These are phyloP conservation scores for Drechslerella stenobrocha DNA, from an alignment of 2,329 filamentous ascomycete species.

Conservation along the genomic window DNA sequence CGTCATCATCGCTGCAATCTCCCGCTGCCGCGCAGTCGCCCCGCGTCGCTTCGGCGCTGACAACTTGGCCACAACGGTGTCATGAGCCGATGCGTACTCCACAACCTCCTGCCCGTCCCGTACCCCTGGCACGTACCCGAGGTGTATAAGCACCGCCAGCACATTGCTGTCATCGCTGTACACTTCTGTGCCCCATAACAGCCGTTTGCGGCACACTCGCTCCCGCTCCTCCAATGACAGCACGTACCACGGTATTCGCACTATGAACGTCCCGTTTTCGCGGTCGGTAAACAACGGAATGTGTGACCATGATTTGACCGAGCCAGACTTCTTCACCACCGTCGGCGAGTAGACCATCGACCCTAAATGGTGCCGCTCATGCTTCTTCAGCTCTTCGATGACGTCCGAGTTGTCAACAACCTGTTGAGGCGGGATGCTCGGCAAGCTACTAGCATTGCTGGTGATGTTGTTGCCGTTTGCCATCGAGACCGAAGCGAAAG, in stretches of 20 bases:
- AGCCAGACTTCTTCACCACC: conserved; percentile 51
- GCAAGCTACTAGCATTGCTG: conserved; percentile 7
- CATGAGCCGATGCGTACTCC: conserved; percentile 46
- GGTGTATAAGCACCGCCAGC: conserved; percentile 87
- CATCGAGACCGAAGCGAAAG: conserved; percentile 7
- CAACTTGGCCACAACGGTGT: conserved; percentile 33
- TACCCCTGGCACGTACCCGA: conserved; percentile 86
- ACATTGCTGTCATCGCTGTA: conserved; percentile 97
- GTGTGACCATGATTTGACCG: conserved; percentile 64
- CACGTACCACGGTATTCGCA: conserved; percentile 81
- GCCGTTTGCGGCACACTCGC: conserved; percentile 77
- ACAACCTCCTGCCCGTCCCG: conserved; percentile 56
- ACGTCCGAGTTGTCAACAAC: conserved; percentile 52
- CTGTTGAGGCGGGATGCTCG: conserved; percentile 51
- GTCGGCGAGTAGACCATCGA: conserved; percentile 53
- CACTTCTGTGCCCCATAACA: conserved; percentile 89
- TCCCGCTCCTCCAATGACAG: conserved; percentile 71
- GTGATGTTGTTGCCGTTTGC: conserved; percentile 10
- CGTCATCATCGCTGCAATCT: conserved; percentile 54
- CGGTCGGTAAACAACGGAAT: conserved; percentile 76
- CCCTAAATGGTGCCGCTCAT: conserved; percentile 52
- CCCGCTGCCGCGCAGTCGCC: conserved; percentile 51
- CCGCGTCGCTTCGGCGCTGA: conserved; percentile 25
- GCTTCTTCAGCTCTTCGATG: conserved; percentile 47
- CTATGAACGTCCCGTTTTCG: conserved; percentile 85